Conservation (phyloP, 192 early-diverging fungal genomes). For the Coemansia biformis region DNA sequence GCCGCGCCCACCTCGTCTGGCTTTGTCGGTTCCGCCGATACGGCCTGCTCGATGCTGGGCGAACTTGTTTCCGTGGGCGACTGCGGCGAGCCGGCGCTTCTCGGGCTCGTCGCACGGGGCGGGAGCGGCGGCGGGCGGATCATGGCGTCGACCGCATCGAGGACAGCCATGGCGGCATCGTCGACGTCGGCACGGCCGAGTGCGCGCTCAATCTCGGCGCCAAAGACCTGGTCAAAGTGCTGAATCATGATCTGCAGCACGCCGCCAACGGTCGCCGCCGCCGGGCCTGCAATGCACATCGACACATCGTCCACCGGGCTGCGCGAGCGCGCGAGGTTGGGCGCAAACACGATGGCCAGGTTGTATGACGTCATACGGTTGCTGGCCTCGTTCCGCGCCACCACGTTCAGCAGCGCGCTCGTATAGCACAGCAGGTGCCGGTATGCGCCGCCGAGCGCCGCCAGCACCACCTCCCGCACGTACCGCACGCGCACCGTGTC, state of each 20-base stretch:
- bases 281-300: conserved; percentile 32
- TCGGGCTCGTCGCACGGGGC: no score
- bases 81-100: no score
- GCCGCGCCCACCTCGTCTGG: no score
- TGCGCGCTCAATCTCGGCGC: conserved; percentile 8
- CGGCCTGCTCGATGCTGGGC: no score
- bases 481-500: conserved; percentile 22
- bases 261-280: conserved; percentile 23
- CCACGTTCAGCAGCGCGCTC: conserved; percentile 55
- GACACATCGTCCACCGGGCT: conserved; percentile 39
- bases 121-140: background rate
- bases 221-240: conserved; percentile 29
- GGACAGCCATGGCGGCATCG: conserved; percentile 9
- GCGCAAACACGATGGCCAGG: conserved; percentile 79
- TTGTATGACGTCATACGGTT: conserved; percentile 83
- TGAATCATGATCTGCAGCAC: conserved; percentile 35
- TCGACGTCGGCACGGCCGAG: conserved; percentile 1
- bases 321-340: conserved; percentile 65
- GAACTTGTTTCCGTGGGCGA: no score
- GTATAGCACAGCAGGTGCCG: conserved; percentile 27
- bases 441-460: conserved; percentile 23
- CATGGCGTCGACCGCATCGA: conserved; percentile 27
- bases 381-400: conserved; percentile 55
- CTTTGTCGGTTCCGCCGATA: no score
- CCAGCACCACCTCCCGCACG: conserved; percentile 29